A percentile compares a stretch with the other conserved stretches of the same genome.
phyloP scores from a whole-genome alignment of 345 rosid genomes.

The Theobroma cacao region DNA sequence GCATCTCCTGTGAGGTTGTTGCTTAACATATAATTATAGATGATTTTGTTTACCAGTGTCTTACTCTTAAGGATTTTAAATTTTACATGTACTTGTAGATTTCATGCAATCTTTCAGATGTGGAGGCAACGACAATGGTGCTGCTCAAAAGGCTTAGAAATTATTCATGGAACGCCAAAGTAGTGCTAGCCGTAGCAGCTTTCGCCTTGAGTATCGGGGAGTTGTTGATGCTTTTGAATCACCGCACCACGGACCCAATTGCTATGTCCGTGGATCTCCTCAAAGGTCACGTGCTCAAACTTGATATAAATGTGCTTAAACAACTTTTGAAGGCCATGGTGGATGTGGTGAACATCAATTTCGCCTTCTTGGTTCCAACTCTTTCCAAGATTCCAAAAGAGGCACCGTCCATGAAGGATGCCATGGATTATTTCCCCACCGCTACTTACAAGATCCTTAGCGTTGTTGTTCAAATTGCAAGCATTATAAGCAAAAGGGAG shows the following conservation, averaged over 20 bases:
- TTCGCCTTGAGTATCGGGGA: neutral
- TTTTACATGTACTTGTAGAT: neutral
- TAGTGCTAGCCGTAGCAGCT: neutral
- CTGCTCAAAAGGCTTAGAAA: neutral
- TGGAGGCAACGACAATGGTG: neutral
- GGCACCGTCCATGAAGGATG: neutral
- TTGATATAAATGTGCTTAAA: neutral
- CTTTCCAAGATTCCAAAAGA: neutral
- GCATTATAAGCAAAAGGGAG: neutral
- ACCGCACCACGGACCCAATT: neutral
- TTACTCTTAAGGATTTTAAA: too few relatives aligned
- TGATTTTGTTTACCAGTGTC: too few relatives aligned
- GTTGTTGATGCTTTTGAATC: neutral
- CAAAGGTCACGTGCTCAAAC: neutral
- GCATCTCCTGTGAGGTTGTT: constrained; percentile 8
- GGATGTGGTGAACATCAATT: neutral
- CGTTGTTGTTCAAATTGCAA: neutral
- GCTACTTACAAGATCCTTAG: neutral
- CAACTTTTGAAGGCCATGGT: neutral
- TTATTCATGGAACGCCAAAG: neutral
- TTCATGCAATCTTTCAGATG: neutral
- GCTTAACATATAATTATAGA: too few relatives aligned
- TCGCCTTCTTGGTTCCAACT: neutral
- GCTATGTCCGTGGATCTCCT: neutral
- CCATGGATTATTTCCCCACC: neutral